Conservation (phyloP, 2,329 filamentous ascomycete genomes). For the Stagonosporopsis vannaccii region DNA sequence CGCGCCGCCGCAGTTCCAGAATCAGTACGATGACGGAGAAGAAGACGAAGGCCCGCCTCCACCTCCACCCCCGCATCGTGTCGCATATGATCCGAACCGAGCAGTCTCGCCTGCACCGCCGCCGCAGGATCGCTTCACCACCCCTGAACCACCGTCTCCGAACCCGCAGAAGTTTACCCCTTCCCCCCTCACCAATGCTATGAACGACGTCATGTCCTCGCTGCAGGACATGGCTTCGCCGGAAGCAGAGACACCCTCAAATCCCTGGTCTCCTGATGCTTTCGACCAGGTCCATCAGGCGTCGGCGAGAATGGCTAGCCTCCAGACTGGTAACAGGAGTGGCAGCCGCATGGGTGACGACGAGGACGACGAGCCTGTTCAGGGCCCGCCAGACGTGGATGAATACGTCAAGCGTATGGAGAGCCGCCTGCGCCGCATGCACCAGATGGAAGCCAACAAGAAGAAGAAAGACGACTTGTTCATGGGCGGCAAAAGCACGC, state of each 20-base stretch:
- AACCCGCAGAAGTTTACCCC: slow-evolving; percentile 65
- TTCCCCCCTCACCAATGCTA: slow-evolving; percentile 89
- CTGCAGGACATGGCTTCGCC: slow-evolving; percentile 79
- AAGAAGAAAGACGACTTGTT: slow-evolving; percentile 59
- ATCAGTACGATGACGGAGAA: slow-evolving; percentile 24
- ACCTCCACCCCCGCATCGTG: slow-evolving; percentile 80
- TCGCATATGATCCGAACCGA: slow-evolving; percentile 58
- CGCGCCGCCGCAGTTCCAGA: slow-evolving; percentile 39
- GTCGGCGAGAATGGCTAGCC: slow-evolving; percentile 49
- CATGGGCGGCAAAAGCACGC: slow-evolving; percentile 54
- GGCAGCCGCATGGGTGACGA: slow-evolving; percentile 52
- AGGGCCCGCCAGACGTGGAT: slow-evolving; percentile 73
- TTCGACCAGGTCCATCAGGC: slow-evolving; percentile 68
- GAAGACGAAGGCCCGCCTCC: slow-evolving; percentile 75
- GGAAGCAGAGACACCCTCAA: slow-evolving; percentile 64
- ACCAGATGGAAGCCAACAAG: slow-evolving; percentile 54
- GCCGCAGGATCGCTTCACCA: slow-evolving; percentile 57
- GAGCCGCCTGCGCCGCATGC: slow-evolving; percentile 75
- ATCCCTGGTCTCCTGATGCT: slow-evolving; percentile 91
- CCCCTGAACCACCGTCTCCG: slow-evolving; percentile 71
- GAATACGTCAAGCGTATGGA: slow-evolving; percentile 96
- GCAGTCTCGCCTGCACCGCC: slow-evolving; percentile 44
- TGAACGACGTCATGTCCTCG: slow-evolving; percentile 98
- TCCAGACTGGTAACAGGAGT: slow-evolving; percentile 79
- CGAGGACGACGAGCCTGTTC: slow-evolving; percentile 64